These are phyloP conservation scores for Eurotiales sp. DNA, from an alignment of 2,329 filamentous ascomycete species.

Conservation along the genomic window DNA sequence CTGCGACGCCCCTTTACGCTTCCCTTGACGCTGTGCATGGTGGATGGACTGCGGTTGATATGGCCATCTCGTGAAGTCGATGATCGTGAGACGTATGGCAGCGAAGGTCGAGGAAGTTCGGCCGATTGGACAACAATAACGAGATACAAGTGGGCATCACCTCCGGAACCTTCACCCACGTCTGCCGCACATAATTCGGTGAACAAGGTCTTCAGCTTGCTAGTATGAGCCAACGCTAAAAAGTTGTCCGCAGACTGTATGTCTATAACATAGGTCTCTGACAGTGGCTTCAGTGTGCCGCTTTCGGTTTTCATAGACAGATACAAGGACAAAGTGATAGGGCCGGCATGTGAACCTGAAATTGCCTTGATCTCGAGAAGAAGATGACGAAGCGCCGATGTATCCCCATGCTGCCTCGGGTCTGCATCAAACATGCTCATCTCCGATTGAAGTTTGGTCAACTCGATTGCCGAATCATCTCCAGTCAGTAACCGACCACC, in stretches of 20 bases:
- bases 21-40: constrained; percentile 31
- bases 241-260: constrained; percentile 71
- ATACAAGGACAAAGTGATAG: constrained; percentile 71
- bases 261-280: constrained; percentile 78
- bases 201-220: constrained; percentile 79
- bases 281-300: constrained; percentile 63
- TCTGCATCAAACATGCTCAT: constrained; percentile 90
- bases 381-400: constrained; percentile 72
- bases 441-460: constrained; percentile 85
- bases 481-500: constrained; percentile 83
- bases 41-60: constrained; percentile 24
- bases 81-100: constrained; percentile 23
- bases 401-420: constrained; percentile 64
- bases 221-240: constrained; percentile 59
- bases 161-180: constrained; percentile 57
- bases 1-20: constrained; percentile 40
- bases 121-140: constrained; percentile 73
- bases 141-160: constrained; percentile 72
- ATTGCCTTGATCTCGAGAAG: constrained; percentile 82
- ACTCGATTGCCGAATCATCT: constrained; percentile 87
- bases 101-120: constrained; percentile 40
- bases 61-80: constrained; percentile 36
- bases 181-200: constrained; percentile 79
- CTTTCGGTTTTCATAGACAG: constrained; percentile 69
- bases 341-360: constrained; percentile 69